A percentile compares a stretch with the other conserved stretches of the same genome.
Conservation (phyloP, 768 basidiomycete species). For the Lactifluus volemus region DNA sequence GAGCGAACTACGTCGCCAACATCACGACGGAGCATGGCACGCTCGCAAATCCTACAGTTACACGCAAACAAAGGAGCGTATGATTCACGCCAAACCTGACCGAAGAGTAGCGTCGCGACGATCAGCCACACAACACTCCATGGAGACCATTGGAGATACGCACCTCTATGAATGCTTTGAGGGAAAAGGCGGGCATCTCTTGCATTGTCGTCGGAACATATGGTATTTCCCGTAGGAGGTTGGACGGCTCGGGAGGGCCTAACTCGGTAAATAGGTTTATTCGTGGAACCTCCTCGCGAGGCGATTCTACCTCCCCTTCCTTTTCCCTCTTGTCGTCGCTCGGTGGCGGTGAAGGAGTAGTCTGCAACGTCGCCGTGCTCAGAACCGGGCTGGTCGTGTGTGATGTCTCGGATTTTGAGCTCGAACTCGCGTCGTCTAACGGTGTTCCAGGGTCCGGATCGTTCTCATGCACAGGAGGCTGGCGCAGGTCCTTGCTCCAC, state of each 20-base stretch:
- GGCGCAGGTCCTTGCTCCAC: conserved; percentile 71
- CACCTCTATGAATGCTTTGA: conserved; percentile 45
- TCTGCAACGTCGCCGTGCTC: conserved; percentile 65
- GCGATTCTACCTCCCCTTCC: conserved; percentile 26
- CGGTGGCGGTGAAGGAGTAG: conserved; percentile 72
- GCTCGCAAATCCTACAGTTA: conserved; percentile 64
- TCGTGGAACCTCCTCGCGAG: conserved; percentile 21
- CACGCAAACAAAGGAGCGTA: conserved; percentile 65
- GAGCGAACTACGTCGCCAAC: conserved; percentile 29
- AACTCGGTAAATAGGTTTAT: conserved; percentile 33
- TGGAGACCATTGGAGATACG: conserved; percentile 22
- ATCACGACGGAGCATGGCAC: conserved; percentile 48
- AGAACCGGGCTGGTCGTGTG: conserved; percentile 65
- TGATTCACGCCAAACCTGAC: conserved; percentile 66
- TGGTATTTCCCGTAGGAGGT: conserved; percentile 57
- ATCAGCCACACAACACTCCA: background rate
- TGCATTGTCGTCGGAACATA: conserved; percentile 55
- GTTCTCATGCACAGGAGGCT: conserved; percentile 1
- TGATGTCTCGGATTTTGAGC: conserved; percentile 43
- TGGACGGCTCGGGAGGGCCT: conserved; percentile 55
- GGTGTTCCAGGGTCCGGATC: conserved; percentile 19
- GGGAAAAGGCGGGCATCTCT: conserved; percentile 32
- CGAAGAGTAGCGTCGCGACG: conserved; percentile 1
- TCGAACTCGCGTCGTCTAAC: conserved; percentile 39
- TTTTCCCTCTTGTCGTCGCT: conserved; percentile 31